Percentiles rank a stretch among this genome's conserved stretches.
Evolutionary conservation across 148 eudicot genomes (phyloP).

Genomic region (Vaccinium corymbosum): DNA sequence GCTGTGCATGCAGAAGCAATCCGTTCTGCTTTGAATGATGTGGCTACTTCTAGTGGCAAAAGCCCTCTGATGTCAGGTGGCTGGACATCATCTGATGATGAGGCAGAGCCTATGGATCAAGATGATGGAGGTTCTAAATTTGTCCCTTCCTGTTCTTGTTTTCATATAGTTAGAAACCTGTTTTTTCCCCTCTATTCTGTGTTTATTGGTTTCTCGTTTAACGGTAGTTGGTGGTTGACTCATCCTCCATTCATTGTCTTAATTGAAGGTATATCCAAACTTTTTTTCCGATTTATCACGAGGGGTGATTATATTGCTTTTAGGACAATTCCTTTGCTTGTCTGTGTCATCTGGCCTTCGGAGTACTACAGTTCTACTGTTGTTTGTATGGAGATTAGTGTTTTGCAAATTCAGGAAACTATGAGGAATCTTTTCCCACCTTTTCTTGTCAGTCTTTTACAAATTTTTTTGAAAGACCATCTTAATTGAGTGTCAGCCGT

Average conservation of each 20-base stretch:
- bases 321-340: not conserved
- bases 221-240: not conserved
- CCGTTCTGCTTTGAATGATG: slow-evolving; percentile 67
- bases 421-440: not conserved
- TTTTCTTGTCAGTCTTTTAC: not conserved
- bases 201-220: not conserved
- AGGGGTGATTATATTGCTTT: not conserved
- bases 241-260: not conserved
- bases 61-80: slow-evolving; percentile 35
- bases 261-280: not conserved
- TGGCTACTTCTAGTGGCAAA: slow-evolving; percentile 64
- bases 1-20: slow-evolving; percentile 65
- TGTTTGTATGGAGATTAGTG: not conserved
- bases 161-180: not conserved
- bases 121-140: slow-evolving; percentile 57
- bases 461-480: not conserved
- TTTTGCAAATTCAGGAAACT: not conserved
- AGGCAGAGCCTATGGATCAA: slow-evolving; percentile 73
- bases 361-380: not conserved
- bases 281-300: not conserved
- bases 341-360: not conserved
- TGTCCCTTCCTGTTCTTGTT: slow-evolving; percentile 1
- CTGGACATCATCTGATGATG: slow-evolving; percentile 93
- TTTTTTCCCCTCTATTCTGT: not conserved
- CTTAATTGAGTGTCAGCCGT: not conserved